Base-by-base conservation (phyloP, 352 stramenopile species). In the Phytophthora sansomeana region DNA sequence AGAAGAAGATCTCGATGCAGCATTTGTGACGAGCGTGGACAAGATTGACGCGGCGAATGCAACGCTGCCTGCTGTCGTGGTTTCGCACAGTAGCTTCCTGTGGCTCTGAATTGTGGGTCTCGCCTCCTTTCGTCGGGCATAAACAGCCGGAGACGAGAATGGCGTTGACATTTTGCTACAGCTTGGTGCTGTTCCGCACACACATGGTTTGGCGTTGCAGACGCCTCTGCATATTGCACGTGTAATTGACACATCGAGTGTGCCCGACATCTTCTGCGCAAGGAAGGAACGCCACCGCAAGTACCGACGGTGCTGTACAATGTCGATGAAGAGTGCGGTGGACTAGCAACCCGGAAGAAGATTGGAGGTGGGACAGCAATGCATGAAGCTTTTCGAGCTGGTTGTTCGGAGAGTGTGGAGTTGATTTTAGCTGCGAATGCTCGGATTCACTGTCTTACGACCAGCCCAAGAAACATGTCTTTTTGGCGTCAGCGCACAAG, bases 1-100 rank as follows among this genome's bases (percentile, higher is more conserved):
- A 41, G 50, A 56, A 4, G 29, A 64, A 3, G 62, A 90, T 35
- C 67, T 65, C 1, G 74, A 87, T 29, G 69, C 74, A 13, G 79
- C 83, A 29, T 93, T 93, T 14, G 79, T 92, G 21, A 93, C 91
- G 83, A 92, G 73, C 42, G 85, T 92, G 3, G 83, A 91, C 43
- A 69, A 85, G 14, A 81, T 90, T 42, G 67, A 78, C 32, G 79
- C 83, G 16, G 79, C 83, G n/a, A 81, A 92, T 58, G 61, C 89
- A 5, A 83, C 80, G 35, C 78, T 93, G n/a, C 81, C 85, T 10
- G 68, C 80, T 11, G 78, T 92, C 9, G 91, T 92, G 85, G 74
- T 93, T 28, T 90, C 85, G 3, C 55, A 67, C 30, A 58, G 53
- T 4, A 61, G 74, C 3, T 87, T 89, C 35, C 41, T 77, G 24